These are phyloP conservation scores for Chiua virens DNA, from an alignment of 768 basidiomycete genomes.

Conservation along the genomic window DNA sequence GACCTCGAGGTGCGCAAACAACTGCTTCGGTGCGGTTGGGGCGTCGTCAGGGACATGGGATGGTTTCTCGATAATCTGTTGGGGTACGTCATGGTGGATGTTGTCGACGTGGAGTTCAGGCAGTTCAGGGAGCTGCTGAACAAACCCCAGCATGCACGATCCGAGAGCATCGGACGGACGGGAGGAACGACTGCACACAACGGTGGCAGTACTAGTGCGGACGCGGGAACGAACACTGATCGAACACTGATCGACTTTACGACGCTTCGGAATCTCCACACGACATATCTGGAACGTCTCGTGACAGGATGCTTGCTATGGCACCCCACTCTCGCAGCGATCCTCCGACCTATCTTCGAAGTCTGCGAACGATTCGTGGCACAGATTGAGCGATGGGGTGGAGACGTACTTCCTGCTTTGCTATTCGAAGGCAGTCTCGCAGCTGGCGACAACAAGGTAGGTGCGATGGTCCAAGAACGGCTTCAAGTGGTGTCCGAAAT, in stretches of 20 bases:
- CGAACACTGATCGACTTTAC: conserved; percentile 72
- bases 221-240: conserved; percentile 25
- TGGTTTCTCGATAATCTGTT: conserved; percentile 88
- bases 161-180: conserved; percentile 17
- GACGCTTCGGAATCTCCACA: conserved; percentile 78
- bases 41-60: conserved; percentile 81
- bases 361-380: conserved; percentile 86
- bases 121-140: conserved; percentile 62
- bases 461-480: conserved; percentile 71
- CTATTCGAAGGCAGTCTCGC: conserved; percentile 77
- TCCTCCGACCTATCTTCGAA: conserved; percentile 73
- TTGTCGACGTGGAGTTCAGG: conserved; percentile 81
- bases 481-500: conserved; percentile 70
- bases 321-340: conserved; percentile 58
- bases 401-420: conserved; percentile 82
- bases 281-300: conserved; percentile 76
- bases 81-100: conserved; percentile 88
- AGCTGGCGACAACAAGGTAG: conserved; percentile 54
- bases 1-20: conserved; percentile 63
- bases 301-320: conserved; percentile 78
- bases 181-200: conserved; percentile 7
- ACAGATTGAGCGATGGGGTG: conserved; percentile 89
- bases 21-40: conserved; percentile 82
- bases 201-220: conserved; percentile 4
- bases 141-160: conserved; percentile 21